Conservation (phyloP, 140 eudicot species). For the Senecio squalidus region DNA sequence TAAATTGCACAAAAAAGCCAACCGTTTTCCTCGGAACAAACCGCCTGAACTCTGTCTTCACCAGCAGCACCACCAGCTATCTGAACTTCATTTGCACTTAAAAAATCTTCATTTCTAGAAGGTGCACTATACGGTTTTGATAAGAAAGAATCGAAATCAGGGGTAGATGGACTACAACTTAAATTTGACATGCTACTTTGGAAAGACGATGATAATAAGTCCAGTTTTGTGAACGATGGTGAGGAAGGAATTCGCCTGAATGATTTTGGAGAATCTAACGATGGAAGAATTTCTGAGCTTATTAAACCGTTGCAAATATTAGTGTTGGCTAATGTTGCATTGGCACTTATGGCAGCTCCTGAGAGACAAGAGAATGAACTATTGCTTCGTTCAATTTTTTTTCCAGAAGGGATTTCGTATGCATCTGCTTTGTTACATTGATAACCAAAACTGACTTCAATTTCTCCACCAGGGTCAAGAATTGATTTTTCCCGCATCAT, state of each 20-base stretch:
- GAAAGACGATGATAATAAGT: conserved; percentile 72
- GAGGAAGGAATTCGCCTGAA: conserved; percentile 86
- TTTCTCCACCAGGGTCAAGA: conserved; percentile 57
- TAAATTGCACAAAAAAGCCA: conserved; percentile 87
- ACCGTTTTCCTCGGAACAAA: conserved; percentile 94
- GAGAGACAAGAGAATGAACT: conserved; percentile 86
- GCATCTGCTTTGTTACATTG: conserved; percentile 54
- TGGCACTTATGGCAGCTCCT: conserved; percentile 95
- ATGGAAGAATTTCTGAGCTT: conserved; percentile 85
- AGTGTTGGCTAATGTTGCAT: conserved; percentile 89
- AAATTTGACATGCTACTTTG: conserved; percentile 72
- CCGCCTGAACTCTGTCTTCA: conserved; percentile 94
- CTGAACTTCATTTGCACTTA: conserved; percentile 77
- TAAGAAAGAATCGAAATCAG: conserved; percentile 56
- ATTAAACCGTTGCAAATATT: conserved; percentile 86
- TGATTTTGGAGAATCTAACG: conserved; percentile 84
- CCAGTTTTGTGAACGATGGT: conserved; percentile 73
- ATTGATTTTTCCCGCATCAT: conserved; percentile 52
- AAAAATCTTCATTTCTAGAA: conserved; percentile 70
- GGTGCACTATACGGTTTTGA: conserved; percentile 61
- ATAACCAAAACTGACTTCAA: conserved; percentile 85
- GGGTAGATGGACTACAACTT: conserved; percentile 83
- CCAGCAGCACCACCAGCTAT: conserved; percentile 99
- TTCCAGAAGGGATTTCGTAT: conserved; percentile 42
- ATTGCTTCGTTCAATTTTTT: conserved; percentile 42